Base-by-base conservation (phyloP, 768 basidiomycete genomes). In the Amyloporia xantha region DNA sequence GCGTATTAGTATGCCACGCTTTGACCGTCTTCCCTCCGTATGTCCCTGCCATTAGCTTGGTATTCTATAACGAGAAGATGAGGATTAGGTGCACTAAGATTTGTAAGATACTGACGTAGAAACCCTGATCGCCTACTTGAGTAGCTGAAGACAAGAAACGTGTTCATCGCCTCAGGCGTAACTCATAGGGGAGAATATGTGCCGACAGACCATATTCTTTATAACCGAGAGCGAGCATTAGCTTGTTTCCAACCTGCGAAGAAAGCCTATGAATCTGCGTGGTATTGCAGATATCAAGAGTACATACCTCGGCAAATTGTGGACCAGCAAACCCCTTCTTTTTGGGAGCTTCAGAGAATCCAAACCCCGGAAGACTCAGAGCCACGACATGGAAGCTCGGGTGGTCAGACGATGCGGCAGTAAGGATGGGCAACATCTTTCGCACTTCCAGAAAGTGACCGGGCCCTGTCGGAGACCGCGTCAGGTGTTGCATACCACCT, bases 371-470 rank as follows among this genome's bases (percentile, higher is more conserved):
- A 15, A 84, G 55, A 55, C 81, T 76, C 28, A 73, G 53, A 0
- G 75, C 76, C 0, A 85, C 78, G 19, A 85, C 78, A 53, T 84
- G 79, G 59, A 85, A 84, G 44, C 71, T 76, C 1, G 81, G 81
- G 4, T 75, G 68, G 0, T 69, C 62, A 2, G 66, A 47, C 1
- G 70, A 67, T 0, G 64, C 60, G 20, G 67, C 61, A 0, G 72
- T 67, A 51, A 86, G 62, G 4, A 81, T 57, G 2, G 80, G 77
- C 1, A 85, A 61, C 5, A 84, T 65, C 64, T 82, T 84, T 36
- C 66, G 59, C 6, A 73, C 75, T 63, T 84, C 81, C 20, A 75
- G 47, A 59, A 82, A 79, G 47, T 74, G 70, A 45, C 82, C 81
- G 0, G 81, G 80, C 82, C 83, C 81, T 81, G 48, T 9, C 59